These are phyloP conservation scores for Rhynchospora pubera DNA, from an alignment of 176 grass and related monocot genomes.

Conservation along the genomic window DNA sequence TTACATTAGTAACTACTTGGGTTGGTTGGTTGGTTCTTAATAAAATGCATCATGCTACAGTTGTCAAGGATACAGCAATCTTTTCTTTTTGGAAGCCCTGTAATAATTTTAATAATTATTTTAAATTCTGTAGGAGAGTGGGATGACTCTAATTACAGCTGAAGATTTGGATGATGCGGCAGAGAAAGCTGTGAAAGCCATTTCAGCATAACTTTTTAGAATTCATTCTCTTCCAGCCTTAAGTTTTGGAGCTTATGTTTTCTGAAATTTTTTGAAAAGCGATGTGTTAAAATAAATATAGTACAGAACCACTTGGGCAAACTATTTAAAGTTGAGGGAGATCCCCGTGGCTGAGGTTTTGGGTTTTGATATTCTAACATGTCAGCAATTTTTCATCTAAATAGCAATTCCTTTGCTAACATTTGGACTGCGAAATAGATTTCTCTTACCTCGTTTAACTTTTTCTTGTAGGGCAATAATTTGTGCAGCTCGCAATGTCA, in stretches of 20 bases:
- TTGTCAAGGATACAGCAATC: not conserved
- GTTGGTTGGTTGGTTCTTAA: not conserved
- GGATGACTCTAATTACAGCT: slow-evolving; percentile 85
- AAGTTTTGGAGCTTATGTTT: not conserved
- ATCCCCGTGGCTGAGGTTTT: slow-evolving; percentile 10
- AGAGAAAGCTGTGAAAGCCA: slow-evolving; percentile 83
- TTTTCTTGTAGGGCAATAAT: not conserved
- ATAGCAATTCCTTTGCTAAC: slow-evolving; percentile 2
- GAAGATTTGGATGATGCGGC: slow-evolving; percentile 98
- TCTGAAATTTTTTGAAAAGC: slow-evolving; percentile 24
- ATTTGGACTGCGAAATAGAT: not conserved
- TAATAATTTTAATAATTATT: slow-evolving; percentile 11
- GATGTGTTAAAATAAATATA: slow-evolving; percentile 16
- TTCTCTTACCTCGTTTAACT: not conserved
- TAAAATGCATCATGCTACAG: not conserved
- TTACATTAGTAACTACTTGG: not conserved
- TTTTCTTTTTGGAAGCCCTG: not conserved
- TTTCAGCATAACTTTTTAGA: slow-evolving; percentile 31
- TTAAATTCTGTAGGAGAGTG: slow-evolving; percentile 69
- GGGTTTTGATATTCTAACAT: not conserved
- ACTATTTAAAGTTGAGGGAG: not conserved
- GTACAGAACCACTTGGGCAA: not conserved
- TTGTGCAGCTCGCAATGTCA: not conserved
- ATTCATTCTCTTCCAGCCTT: slow-evolving; percentile 14
- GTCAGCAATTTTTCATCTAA: not conserved